Conservation (phyloP, 306 rosid genomes). For the Chamaecrista fasciculata region DNA sequence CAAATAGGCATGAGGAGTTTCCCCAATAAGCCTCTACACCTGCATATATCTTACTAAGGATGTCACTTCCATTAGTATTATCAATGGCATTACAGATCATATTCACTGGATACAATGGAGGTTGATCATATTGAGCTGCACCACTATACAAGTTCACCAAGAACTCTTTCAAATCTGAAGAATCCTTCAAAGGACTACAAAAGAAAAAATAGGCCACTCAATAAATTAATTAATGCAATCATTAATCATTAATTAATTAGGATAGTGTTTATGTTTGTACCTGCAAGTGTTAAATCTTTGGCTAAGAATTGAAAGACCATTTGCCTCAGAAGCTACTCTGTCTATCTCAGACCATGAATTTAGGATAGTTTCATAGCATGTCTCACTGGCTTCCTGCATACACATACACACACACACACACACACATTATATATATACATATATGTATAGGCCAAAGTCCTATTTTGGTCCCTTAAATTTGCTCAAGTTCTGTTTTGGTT, state of each 20-base stretch:
- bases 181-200: conserved; percentile 41
- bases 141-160: neutral
- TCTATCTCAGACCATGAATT: conserved; percentile 66
- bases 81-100: conserved; percentile 61
- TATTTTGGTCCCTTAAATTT: too few species aligned
- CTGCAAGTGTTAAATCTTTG: conserved; percentile 29
- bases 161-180: conserved; percentile 38
- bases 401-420: conserved; percentile 20
- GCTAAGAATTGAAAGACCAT: conserved; percentile 57
- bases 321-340: conserved; percentile 35
- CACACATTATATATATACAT: too few species aligned
- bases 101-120: conserved; percentile 57
- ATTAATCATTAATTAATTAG: neutral
- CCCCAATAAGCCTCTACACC: conserved; percentile 54
- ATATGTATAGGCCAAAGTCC: too few species aligned
- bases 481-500: too few species aligned
- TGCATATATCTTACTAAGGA: conserved; percentile 47
- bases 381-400: conserved; percentile 61
- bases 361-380: conserved; percentile 54
- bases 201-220: too few species aligned
- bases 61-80: conserved; percentile 35
- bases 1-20: conserved; percentile 45
- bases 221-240: neutral
- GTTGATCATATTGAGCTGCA: conserved; percentile 65
- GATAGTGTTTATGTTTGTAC: neutral